Percentiles rank a stretch among this genome's conserved stretches.
These are phyloP conservation scores for Colletotrichum lupini DNA, from an alignment of 2,329 filamentous ascomycete genomes.

Conservation along the genomic window DNA sequence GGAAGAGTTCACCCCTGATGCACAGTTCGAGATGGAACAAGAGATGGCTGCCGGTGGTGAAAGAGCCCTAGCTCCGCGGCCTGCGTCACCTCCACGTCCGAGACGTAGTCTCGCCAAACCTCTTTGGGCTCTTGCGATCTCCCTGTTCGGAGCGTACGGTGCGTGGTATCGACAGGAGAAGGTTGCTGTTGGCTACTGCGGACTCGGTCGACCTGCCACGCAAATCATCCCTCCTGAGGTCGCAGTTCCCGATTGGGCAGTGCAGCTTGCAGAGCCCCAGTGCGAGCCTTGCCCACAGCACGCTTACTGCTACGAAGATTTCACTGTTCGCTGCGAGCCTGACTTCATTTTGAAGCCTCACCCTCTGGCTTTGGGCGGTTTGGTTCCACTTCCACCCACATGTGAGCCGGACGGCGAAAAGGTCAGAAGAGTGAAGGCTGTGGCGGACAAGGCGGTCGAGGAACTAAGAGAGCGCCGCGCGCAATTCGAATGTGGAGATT, in stretches of 20 bases:
- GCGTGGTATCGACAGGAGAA: slow-evolving; percentile 95
- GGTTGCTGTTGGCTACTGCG: slow-evolving; percentile 94
- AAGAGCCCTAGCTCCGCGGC: slow-evolving; percentile 54
- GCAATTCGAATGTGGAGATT: slow-evolving; percentile 88
- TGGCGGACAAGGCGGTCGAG: slow-evolving; percentile 89
- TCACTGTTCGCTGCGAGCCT: slow-evolving; percentile 82
- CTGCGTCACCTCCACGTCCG: slow-evolving; percentile 49
- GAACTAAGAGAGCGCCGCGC: slow-evolving; percentile 87
- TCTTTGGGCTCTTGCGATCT: slow-evolving; percentile 76
- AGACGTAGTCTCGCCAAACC: slow-evolving; percentile 69
- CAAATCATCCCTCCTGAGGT: slow-evolving; percentile 60
- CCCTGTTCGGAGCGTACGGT: slow-evolving; percentile 77
- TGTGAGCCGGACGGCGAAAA: slow-evolving; percentile 97
- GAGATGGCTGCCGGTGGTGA: slow-evolving; percentile 71
- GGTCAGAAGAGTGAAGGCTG: slow-evolving; percentile 84
- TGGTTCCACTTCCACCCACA: slow-evolving; percentile 87
- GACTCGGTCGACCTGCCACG: slow-evolving; percentile 75
- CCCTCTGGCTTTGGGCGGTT: slow-evolving; percentile 82
- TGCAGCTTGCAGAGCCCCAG: slow-evolving; percentile 76
- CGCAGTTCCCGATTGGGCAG: slow-evolving; percentile 77
- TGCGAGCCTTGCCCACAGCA: slow-evolving; percentile 93
- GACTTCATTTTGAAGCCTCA: slow-evolving; percentile 90
- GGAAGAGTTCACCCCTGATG: slow-evolving; percentile 95
- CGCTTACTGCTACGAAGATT: slow-evolving; percentile 85
- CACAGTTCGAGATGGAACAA: slow-evolving; percentile 81